Percentiles rank a stretch among this genome's conserved stretches.
These are phyloP conservation scores for Sphagnum tenellum DNA, from an alignment of 225 moss, liverwort and hornwort genomes.

Conservation along the genomic window DNA sequence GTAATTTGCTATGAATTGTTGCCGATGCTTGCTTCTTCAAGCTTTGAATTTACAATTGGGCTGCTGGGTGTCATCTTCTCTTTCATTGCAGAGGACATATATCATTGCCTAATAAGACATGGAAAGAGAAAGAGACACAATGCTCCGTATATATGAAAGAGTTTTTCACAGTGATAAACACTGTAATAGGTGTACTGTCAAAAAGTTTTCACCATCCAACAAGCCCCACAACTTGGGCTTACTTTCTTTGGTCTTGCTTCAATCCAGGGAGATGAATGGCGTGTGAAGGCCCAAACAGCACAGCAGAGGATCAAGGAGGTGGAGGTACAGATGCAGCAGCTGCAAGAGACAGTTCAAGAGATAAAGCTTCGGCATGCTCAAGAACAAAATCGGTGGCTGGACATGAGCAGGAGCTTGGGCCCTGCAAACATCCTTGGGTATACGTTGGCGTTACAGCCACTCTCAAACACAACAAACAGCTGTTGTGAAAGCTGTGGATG, in stretches of 20 bases:
- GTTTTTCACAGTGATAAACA: no score
- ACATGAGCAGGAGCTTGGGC: slow-evolving; percentile 54
- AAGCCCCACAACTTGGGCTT: no score
- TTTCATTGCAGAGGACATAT: no score
- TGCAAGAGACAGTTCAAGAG: slow-evolving; percentile 67
- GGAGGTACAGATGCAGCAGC: slow-evolving; percentile 50
- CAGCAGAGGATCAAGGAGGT: slow-evolving; percentile 50
- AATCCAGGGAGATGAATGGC: slow-evolving; percentile 51
- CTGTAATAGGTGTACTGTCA: no score
- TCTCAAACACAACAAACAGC: slow-evolving; percentile 11
- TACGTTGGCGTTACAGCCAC: slow-evolving; percentile 55
- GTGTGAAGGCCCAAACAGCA: slow-evolving; percentile 27
- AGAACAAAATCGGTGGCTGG: slow-evolving; percentile 81
- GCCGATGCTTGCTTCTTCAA: no score
- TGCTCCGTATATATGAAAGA: no score
- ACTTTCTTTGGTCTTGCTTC: no score
- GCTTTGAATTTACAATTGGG: no score
- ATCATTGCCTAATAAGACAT: no score
- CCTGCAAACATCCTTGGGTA: slow-evolving; percentile 51
- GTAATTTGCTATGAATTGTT: slow-evolving; percentile 10
- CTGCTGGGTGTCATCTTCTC: no score
- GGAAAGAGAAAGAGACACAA: no score
- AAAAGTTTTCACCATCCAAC: no score
- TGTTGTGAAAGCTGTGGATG: slow-evolving; percentile 23
- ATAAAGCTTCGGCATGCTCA: slow-evolving; percentile 56